These are phyloP conservation scores for Aechmea fasciata DNA, from an alignment of 176 grass and related monocot species.

Conservation along the genomic window DNA sequence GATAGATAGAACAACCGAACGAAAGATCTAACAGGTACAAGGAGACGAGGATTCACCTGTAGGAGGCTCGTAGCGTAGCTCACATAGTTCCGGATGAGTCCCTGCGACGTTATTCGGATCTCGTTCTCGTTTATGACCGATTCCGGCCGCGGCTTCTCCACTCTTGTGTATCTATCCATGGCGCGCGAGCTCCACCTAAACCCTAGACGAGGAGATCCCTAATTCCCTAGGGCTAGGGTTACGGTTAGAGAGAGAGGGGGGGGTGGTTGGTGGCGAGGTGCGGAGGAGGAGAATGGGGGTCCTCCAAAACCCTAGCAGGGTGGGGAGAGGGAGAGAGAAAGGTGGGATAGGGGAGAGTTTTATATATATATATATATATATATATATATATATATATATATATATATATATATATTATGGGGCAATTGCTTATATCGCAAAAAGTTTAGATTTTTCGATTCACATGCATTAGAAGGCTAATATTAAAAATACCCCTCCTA, in stretches of 20 bases:
- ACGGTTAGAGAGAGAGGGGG: background rate
- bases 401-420: too few relatives aligned
- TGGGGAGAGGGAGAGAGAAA: background rate
- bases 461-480: too few relatives aligned
- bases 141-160: conserved; percentile 75
- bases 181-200: conserved; percentile 17
- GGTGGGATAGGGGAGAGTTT: too few relatives aligned
- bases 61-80: conserved; percentile 31
- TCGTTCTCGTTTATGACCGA: conserved; percentile 90
- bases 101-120: conserved; percentile 63
- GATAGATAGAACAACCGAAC: background rate
- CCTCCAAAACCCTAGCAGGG: conserved; percentile 71
- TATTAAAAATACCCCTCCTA: too few relatives aligned
- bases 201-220: conserved; percentile 4
- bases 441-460: too few relatives aligned
- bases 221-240: conserved; percentile 21
- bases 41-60: background rate
- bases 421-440: too few relatives aligned
- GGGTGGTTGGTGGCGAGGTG: conserved; percentile 13
- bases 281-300: background rate
- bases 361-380: too few relatives aligned
- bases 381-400: too few relatives aligned
- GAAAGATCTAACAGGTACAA: background rate
- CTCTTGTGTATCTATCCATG: conserved; percentile 93
- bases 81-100: conserved; percentile 39